Percentiles rank a stretch among this genome's conserved stretches.
Evolutionary conservation across 495 filamentous ascomycete genomes (phyloP).

Genomic region (Melanomma pulvis-pyrius): DNA sequence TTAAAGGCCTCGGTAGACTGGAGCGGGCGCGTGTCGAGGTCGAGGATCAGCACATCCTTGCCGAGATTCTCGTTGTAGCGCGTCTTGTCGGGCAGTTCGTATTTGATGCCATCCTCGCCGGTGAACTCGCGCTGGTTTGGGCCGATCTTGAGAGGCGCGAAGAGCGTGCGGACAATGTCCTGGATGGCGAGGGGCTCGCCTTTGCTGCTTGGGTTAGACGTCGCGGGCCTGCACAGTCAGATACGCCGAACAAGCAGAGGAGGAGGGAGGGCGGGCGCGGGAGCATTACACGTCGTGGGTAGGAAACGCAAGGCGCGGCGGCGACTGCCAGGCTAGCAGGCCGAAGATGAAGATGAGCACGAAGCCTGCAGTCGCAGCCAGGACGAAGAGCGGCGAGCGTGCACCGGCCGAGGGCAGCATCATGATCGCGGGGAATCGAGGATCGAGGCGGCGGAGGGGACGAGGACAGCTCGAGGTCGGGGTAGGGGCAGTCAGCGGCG

Average conservation of each 20-base stretch:
- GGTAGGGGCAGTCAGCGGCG: not conserved
- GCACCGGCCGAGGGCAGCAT: conserved; percentile 21
- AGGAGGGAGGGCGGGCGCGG: not conserved
- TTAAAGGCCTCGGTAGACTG: conserved; percentile 16
- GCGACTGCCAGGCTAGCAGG: conserved; percentile 25
- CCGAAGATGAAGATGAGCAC: conserved; percentile 23
- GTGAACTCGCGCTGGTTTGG: conserved; percentile 17
- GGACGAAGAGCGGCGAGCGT: conserved; percentile 23
- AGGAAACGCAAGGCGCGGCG: conserved; percentile 5
- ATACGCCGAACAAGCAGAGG: not conserved
- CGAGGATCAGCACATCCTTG: conserved; percentile 33
- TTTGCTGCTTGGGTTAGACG: not conserved
- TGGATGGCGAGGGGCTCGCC: conserved; percentile 12
- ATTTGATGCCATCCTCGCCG: conserved; percentile 14
- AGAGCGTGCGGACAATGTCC: conserved; percentile 33
- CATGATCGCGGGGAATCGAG: not conserved
- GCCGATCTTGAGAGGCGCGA: conserved; percentile 21
- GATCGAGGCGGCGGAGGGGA: not conserved
- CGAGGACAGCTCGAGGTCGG: not conserved
- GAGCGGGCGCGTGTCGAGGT: conserved; percentile 35
- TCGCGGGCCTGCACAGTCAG: not conserved
- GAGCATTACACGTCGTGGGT: conserved; percentile 13
- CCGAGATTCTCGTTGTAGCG: conserved; percentile 21
- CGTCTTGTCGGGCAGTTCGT: conserved; percentile 11
- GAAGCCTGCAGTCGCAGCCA: conserved; percentile 16